phyloP scores from a whole-genome alignment of 768 basidiomycete genomes.

The Mycena filopes region DNA sequence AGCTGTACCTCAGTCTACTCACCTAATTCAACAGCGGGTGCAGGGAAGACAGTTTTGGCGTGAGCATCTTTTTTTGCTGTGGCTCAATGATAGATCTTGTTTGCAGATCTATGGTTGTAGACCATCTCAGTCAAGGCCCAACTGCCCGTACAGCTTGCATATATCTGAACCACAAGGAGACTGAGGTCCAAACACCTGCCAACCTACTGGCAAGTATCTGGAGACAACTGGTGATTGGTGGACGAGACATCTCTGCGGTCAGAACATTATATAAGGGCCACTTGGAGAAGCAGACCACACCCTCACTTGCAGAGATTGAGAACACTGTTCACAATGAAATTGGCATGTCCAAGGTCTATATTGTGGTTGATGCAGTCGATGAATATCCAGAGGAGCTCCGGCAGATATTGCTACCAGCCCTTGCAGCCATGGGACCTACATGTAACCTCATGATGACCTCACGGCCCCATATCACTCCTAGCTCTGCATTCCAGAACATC shows the following conservation, averaged over 20 bases:
- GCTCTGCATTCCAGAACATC: background rate
- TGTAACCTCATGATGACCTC: slow-evolving; percentile 1
- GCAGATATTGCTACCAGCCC: background rate
- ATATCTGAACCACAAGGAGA: slow-evolving; percentile 8
- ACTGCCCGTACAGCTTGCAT: background rate
- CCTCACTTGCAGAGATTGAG: background rate
- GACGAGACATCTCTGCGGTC: background rate
- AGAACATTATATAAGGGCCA: background rate
- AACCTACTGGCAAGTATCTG: background rate
- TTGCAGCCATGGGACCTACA: background rate
- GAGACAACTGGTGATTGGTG: background rate
- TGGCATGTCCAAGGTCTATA: background rate
- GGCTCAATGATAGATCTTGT: background rate
- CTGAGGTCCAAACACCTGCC: background rate
- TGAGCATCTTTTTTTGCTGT: background rate
- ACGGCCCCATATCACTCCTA: background rate
- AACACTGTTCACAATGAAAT: background rate
- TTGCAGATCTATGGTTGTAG: background rate
- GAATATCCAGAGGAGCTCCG: slow-evolving; percentile 8
- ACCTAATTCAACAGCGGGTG: background rate
- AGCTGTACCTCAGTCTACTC: background rate
- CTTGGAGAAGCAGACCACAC: background rate
- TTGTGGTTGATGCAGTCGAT: slow-evolving; percentile 6
- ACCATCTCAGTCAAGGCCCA: background rate
- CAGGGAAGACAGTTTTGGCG: slow-evolving; percentile 1